These are phyloP conservation scores for Penicillium glabrum DNA, from an alignment of 2,329 filamentous ascomycete species.

Conservation along the genomic window DNA sequence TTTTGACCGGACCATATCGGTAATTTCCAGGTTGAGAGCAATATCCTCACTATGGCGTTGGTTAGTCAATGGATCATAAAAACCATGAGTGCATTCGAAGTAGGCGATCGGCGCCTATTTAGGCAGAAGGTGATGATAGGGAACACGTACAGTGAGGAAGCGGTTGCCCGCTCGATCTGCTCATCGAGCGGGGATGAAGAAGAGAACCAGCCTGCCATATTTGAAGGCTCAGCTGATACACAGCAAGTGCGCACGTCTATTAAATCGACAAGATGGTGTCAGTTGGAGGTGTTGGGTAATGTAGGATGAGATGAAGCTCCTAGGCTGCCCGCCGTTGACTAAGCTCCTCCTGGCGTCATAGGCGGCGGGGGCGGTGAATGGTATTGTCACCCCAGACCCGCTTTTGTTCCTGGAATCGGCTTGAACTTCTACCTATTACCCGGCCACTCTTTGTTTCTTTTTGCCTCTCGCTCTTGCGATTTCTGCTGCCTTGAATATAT, in stretches of 20 bases:
- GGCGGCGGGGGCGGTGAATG: constrained; percentile 31
- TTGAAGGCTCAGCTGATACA: constrained; percentile 39
- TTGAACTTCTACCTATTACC: constrained; percentile 4
- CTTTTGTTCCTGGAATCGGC: constrained; percentile 16
- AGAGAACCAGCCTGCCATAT: constrained; percentile 96
- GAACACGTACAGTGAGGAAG: constrained; percentile 77
- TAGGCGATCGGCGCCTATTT: not conserved
- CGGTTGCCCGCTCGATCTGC: constrained; percentile 93
- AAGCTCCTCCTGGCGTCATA: constrained; percentile 36
- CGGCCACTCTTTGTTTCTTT: constrained; percentile 7
- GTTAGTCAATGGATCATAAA: not conserved
- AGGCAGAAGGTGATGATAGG: constrained; percentile 8
- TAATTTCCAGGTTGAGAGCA: constrained; percentile 95
- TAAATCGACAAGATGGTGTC: constrained; percentile 29
- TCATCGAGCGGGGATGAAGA: constrained; percentile 92
- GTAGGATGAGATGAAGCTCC: constrained; percentile 18
- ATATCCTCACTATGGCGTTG: constrained; percentile 75
- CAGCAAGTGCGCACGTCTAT: not conserved
- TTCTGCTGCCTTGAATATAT: constrained; percentile 5
- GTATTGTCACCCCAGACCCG: constrained; percentile 24
- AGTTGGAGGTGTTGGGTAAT: not conserved
- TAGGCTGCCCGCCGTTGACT: constrained; percentile 23
- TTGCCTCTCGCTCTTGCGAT: constrained; percentile 4
- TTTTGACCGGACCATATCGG: constrained; percentile 95
- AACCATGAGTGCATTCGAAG: not conserved